A percentile compares a stretch with the other conserved stretches of the same genome.
Conservation (phyloP, 2,329 filamentous ascomycete species). For the Penicillium frequentans region DNA sequence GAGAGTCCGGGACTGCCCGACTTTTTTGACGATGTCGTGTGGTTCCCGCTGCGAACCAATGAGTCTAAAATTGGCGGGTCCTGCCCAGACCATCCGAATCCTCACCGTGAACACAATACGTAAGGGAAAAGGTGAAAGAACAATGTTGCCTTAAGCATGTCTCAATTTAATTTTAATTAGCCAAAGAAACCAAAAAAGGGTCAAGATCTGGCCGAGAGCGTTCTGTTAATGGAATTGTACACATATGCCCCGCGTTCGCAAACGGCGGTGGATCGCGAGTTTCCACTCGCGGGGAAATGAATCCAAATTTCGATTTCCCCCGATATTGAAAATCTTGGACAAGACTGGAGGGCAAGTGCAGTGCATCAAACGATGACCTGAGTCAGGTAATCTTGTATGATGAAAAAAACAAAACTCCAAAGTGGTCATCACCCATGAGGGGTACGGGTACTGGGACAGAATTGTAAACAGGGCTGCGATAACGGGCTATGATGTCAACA, state of each 20-base stretch:
- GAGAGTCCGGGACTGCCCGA: slow-evolving; percentile 28
- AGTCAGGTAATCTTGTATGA: not conserved
- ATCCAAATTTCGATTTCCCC: not conserved
- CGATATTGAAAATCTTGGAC: not conserved
- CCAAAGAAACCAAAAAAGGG: not conserved
- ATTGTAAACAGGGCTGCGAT: not conserved
- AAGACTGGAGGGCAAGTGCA: not conserved
- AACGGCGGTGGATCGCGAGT: slow-evolving; percentile 1
- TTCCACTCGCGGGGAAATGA: not conserved
- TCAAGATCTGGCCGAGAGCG: not conserved
- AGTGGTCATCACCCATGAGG: not conserved
- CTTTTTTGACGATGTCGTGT: slow-evolving; percentile 1
- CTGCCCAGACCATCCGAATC: not conserved
- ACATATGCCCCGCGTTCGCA: slow-evolving; percentile 1
- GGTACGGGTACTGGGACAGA: not conserved
- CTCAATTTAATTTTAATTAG: not conserved
- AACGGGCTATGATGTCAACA: not conserved
- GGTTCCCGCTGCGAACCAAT: not conserved
- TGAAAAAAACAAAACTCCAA: not conserved
- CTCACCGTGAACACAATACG: not conserved
- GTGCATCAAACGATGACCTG: not conserved
- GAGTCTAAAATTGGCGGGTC: not conserved
- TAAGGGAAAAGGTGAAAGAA: not conserved
- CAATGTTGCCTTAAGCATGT: not conserved
- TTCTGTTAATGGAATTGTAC: not conserved